Evolutionary conservation across 1,284 basidiomycete species (phyloP).

Genomic region (Rhodotorula sp.): DNA sequence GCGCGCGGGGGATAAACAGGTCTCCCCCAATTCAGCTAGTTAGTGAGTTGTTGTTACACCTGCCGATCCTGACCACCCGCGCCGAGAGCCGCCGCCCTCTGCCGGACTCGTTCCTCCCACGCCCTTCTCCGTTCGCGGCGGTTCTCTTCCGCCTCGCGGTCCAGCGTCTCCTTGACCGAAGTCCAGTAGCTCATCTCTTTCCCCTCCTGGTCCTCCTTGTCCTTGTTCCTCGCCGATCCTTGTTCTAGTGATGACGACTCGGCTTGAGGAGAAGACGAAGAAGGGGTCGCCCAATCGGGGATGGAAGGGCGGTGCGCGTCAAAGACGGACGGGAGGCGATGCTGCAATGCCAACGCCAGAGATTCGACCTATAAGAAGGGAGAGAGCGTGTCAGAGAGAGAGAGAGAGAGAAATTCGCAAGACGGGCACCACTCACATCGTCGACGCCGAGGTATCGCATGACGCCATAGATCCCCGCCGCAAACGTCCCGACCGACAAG

Average conservation of each 20-base stretch:
- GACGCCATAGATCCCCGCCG: constrained; percentile 15
- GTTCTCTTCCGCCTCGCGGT: constrained; percentile 34
- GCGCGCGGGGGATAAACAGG: too few relatives aligned
- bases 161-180: constrained; percentile 32
- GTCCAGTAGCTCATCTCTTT: constrained; percentile 37
- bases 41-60: too few relatives aligned
- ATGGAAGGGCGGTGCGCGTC: constrained; percentile 15
- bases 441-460: constrained; percentile 30
- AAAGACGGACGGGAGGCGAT: constrained; percentile 16
- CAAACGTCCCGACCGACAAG: constrained; percentile 26
- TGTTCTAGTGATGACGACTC: background rate
- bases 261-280: background rate
- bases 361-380: constrained; percentile 21
- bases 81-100: background rate
- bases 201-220: background rate
- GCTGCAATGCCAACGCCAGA: constrained; percentile 24
- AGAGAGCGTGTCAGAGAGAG: background rate
- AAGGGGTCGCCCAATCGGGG: constrained; percentile 29
- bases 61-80: background rate
- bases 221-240: background rate
- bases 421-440: constrained; percentile 25
- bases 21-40: too few relatives aligned
- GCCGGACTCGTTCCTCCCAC: constrained; percentile 21
- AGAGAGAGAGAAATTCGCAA: background rate
- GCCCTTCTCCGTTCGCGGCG: constrained; percentile 6